Evolutionary conservation across 2,329 filamentous ascomycete species (phyloP).

Genomic region (Exophiala aquamarina): DNA sequence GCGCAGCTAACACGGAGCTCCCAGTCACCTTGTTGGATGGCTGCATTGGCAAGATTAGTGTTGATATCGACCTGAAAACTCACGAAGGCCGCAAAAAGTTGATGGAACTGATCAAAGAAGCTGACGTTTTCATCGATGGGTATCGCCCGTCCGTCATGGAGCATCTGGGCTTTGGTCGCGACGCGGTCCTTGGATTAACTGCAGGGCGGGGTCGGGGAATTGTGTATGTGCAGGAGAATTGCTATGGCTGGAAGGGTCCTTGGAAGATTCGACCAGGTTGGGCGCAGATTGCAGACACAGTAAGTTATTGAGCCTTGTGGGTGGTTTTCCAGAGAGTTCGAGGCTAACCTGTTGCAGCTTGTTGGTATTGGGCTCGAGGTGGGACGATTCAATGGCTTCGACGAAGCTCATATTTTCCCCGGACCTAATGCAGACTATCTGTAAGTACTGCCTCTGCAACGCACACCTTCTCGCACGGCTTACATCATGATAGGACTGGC

Average conservation of each 20-base stretch:
- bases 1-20: slow-evolving; percentile 18
- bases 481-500: background rate
- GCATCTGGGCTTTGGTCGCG: slow-evolving; percentile 58
- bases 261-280: slow-evolving; percentile 48
- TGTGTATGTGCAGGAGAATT: slow-evolving; percentile 51
- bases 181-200: slow-evolving; percentile 40
- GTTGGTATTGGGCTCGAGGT: slow-evolving; percentile 3
- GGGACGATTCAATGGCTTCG: slow-evolving; percentile 40
- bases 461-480: no score
- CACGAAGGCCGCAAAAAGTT: slow-evolving; percentile 40
- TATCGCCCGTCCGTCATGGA: slow-evolving; percentile 51
- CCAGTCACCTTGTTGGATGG: background rate
- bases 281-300: slow-evolving; percentile 50
- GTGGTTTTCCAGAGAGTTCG: background rate
- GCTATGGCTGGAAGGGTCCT: slow-evolving; percentile 48
- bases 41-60: background rate
- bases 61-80: slow-evolving; percentile 52
- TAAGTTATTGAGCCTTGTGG: slow-evolving; percentile 55
- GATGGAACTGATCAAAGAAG: slow-evolving; percentile 43
- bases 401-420: slow-evolving; percentile 10
- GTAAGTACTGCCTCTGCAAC: background rate
- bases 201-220: slow-evolving; percentile 42
- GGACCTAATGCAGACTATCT: slow-evolving; percentile 11
- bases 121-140: slow-evolving; percentile 55
- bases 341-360: slow-evolving; percentile 4